These are phyloP conservation scores for Ramalina intermedia DNA, from an alignment of 495 filamentous ascomycete genomes.

Conservation along the genomic window DNA sequence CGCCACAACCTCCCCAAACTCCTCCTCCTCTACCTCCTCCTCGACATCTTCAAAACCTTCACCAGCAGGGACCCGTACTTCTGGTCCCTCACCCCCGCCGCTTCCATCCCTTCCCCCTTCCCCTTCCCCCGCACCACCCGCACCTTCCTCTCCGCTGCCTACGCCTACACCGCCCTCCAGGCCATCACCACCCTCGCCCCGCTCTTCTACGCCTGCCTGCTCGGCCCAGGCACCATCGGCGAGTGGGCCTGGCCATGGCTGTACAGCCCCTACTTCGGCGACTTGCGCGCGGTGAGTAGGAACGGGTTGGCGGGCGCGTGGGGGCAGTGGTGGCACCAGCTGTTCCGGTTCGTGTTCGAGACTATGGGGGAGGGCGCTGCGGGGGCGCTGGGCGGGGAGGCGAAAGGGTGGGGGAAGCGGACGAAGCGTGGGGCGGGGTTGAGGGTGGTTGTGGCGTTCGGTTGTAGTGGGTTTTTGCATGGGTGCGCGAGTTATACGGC, in stretches of 20 bases:
- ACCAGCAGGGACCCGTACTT: conserved; percentile 71
- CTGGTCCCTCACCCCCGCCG: conserved; percentile 22
- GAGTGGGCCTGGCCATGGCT: conserved; percentile 46
- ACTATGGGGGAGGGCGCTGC: conserved; percentile 10
- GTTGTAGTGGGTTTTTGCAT: conserved; percentile 45
- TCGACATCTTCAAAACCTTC: conserved; percentile 52
- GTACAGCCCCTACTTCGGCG: conserved; percentile 50
- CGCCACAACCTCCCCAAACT: conserved; percentile 30
- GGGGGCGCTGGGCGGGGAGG: neutral
- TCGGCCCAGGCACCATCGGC: conserved; percentile 32
- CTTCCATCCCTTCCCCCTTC: conserved; percentile 29
- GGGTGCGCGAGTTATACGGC: conserved; percentile 41
- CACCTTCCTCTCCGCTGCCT: conserved; percentile 31
- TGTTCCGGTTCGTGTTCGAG: conserved; percentile 61
- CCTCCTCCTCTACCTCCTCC: conserved; percentile 39
- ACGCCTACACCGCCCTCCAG: conserved; percentile 38
- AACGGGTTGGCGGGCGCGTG: conserved; percentile 63
- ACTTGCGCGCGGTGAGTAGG: conserved; percentile 38
- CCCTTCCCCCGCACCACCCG: conserved; percentile 25
- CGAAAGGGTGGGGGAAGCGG: conserved; percentile 6
- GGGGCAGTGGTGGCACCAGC: conserved; percentile 82
- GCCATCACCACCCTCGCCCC: conserved; percentile 38
- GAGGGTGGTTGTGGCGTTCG: conserved; percentile 36
- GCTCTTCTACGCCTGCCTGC: conserved; percentile 41
- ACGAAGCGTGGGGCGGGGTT: conserved; percentile 10